Percentiles rank a stretch among this genome's conserved stretches.
Conservation (phyloP, 2,329 filamentous ascomycete genomes). For the Cercospora sp. region DNA sequence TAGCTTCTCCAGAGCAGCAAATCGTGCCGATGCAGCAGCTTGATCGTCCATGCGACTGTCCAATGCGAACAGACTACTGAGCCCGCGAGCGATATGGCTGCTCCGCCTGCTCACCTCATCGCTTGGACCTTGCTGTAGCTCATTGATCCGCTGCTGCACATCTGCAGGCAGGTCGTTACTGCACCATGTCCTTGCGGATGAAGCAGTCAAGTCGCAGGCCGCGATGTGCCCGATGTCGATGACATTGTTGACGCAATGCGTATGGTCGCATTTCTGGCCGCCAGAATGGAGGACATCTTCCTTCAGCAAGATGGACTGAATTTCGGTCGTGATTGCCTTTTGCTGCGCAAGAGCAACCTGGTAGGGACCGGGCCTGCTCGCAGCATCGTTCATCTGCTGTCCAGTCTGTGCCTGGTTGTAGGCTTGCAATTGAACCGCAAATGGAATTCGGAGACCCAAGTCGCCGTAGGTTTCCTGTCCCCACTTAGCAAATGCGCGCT, state of each 20-base stretch:
- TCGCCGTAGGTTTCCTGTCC: constrained; percentile 37
- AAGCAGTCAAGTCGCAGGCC: constrained; percentile 7
- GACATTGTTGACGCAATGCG: constrained; percentile 29
- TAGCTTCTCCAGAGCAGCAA: constrained; percentile 7
- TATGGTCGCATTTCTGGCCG: constrained; percentile 29
- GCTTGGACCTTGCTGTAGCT: background rate
- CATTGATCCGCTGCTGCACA: background rate
- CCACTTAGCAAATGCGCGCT: constrained; percentile 9
- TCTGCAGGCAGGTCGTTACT: constrained; percentile 20
- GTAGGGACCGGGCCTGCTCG: constrained; percentile 21
- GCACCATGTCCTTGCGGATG: constrained; percentile 31
- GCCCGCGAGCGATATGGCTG: background rate
- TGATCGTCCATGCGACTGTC: constrained; percentile 9
- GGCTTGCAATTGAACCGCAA: constrained; percentile 35
- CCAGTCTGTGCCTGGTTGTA: constrained; percentile 32
- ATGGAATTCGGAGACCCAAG: constrained; percentile 40
- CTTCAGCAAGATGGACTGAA: constrained; percentile 28
- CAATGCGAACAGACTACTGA: constrained; percentile 8
- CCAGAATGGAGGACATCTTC: constrained; percentile 29
- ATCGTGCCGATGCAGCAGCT: constrained; percentile 1
- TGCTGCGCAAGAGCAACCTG: constrained; percentile 15
- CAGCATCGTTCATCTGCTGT: constrained; percentile 17
- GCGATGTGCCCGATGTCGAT: constrained; percentile 31
- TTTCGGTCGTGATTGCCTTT: constrained; percentile 20
- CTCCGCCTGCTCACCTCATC: background rate